phyloP scores from a whole-genome alignment of 2,329 filamentous ascomycete genomes.

The Penicillium oxalicum region DNA sequence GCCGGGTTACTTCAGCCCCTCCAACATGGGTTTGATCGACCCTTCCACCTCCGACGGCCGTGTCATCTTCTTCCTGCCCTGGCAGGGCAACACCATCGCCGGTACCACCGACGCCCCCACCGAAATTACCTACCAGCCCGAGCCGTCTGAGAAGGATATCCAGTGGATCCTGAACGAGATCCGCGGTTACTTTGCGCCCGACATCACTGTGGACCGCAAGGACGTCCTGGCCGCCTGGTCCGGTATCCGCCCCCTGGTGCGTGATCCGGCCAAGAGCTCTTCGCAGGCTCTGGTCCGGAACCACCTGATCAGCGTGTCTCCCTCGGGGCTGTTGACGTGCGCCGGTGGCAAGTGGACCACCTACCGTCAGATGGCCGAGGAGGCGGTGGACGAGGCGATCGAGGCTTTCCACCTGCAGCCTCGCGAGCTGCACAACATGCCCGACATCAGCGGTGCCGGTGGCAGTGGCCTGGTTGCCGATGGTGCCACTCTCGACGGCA shows the following conservation, averaged over 20 bases:
- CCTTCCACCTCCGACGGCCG: slow-evolving; percentile 80
- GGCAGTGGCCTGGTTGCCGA: slow-evolving; percentile 67
- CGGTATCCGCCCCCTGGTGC: slow-evolving; percentile 78
- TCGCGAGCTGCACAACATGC: slow-evolving; percentile 52
- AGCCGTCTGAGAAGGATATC: slow-evolving; percentile 77
- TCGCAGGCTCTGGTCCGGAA: slow-evolving; percentile 84
- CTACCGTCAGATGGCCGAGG: slow-evolving; percentile 88
- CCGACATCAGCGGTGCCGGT: slow-evolving; percentile 63
- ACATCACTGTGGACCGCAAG: slow-evolving; percentile 76
- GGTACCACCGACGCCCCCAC: slow-evolving; percentile 79
- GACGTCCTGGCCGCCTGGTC: slow-evolving; percentile 90
- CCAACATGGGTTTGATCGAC: slow-evolving; percentile 82
- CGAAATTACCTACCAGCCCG: slow-evolving; percentile 63
- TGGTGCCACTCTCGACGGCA: slow-evolving; percentile 63
- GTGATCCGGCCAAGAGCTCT: slow-evolving; percentile 77
- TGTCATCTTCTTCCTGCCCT: slow-evolving; percentile 88
- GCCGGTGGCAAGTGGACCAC: slow-evolving; percentile 91
- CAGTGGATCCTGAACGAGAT: slow-evolving; percentile 84
- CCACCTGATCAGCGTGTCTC: slow-evolving; percentile 74
- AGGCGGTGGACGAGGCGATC: slow-evolving; percentile 77
- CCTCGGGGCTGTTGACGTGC: slow-evolving; percentile 74
- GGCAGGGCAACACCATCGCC: slow-evolving; percentile 89
- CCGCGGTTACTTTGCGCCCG: slow-evolving; percentile 71
- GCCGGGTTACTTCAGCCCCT: slow-evolving; percentile 78
- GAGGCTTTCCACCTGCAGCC: slow-evolving; percentile 59